Evolutionary conservation across 306 rosid species (phyloP).

Genomic region (Clitoria ternatea): DNA sequence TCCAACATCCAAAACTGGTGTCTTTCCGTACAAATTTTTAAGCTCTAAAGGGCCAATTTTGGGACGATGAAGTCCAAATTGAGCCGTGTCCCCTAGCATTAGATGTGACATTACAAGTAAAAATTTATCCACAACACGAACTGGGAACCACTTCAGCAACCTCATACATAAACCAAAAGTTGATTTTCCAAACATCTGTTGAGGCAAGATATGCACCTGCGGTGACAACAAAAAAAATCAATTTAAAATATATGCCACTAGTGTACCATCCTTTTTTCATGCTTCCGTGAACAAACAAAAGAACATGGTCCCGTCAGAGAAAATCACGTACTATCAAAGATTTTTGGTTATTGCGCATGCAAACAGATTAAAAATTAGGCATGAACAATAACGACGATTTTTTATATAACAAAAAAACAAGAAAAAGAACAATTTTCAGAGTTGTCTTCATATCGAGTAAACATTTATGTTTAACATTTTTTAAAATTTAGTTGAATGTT

Average conservation of each 20-base stretch:
- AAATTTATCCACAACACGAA: conserved; percentile 58
- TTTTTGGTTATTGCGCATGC: conserved; percentile 54
- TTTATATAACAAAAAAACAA: not conserved
- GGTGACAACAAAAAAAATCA: not conserved
- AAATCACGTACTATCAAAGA: conserved; percentile 3
- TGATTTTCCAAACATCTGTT: conserved; percentile 78
- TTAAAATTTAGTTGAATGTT: not conserved
- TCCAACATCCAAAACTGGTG: conserved; percentile 88
- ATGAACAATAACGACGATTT: conserved; percentile 26
- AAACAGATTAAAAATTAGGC: conserved; percentile 24
- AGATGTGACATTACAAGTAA: conserved; percentile 57
- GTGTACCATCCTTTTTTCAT: conserved; percentile 22
- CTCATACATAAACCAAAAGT: conserved; percentile 71
- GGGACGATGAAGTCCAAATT: conserved; percentile 66
- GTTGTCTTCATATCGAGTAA: not conserved
- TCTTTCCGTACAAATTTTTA: conserved; percentile 62
- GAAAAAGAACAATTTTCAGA: too few relatives aligned
- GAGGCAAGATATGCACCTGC: conserved; percentile 84
- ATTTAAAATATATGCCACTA: not conserved
- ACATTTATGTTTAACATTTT: not conserved
- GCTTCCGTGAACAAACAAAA: conserved; percentile 7
- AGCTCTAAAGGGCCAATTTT: conserved; percentile 67
- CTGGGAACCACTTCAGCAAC: conserved; percentile 62
- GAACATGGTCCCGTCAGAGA: not conserved
- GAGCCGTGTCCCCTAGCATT: conserved; percentile 69